Conservation (phyloP, 2,329 filamentous ascomycete species). For the Talaromyces sp. region DNA sequence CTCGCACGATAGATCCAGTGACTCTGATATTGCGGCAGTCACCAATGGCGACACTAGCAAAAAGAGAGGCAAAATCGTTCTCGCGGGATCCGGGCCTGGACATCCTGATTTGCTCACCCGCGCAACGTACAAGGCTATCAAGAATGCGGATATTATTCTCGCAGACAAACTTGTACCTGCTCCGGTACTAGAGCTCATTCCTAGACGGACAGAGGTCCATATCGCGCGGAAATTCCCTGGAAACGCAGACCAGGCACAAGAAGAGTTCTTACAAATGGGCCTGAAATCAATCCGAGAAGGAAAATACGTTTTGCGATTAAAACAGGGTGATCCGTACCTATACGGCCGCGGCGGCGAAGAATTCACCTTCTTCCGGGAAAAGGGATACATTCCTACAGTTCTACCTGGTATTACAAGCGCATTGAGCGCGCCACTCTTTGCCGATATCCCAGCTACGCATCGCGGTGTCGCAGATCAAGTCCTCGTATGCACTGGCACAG, state of each 20-base stretch:
- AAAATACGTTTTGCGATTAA: constrained; percentile 79
- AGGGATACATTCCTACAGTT: constrained; percentile 69
- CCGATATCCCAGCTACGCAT: constrained; percentile 82
- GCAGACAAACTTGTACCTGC: constrained; percentile 63
- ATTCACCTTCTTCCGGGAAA: constrained; percentile 72
- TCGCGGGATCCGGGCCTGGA: constrained; percentile 89
- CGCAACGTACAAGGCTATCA: constrained; percentile 48
- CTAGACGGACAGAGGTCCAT: constrained; percentile 79
- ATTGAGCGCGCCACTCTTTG: constrained; percentile 82
- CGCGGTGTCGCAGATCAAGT: constrained; percentile 88
- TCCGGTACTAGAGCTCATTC: constrained; percentile 82
- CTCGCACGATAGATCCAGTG: constrained; percentile 30
- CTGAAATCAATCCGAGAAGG: constrained; percentile 66
- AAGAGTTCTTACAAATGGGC: constrained; percentile 79
- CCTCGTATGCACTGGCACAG: constrained; percentile 93
- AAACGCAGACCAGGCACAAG: constrained; percentile 89
- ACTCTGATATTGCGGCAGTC: constrained; percentile 17
- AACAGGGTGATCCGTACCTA: constrained; percentile 95
- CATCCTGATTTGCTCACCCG: constrained; percentile 88
- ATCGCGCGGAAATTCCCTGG: constrained; percentile 98
- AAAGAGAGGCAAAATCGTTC: constrained; percentile 67
- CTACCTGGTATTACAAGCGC: constrained; percentile 89
- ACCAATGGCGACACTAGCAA: constrained; percentile 13
- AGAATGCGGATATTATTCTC: constrained; percentile 47
- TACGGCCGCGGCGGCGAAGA: constrained; percentile 96